Percentiles rank a stretch among this genome's conserved stretches.
phyloP scores from a whole-genome alignment of 2,329 filamentous ascomycete genomes.

The Neofusicoccum cordaticola region DNA sequence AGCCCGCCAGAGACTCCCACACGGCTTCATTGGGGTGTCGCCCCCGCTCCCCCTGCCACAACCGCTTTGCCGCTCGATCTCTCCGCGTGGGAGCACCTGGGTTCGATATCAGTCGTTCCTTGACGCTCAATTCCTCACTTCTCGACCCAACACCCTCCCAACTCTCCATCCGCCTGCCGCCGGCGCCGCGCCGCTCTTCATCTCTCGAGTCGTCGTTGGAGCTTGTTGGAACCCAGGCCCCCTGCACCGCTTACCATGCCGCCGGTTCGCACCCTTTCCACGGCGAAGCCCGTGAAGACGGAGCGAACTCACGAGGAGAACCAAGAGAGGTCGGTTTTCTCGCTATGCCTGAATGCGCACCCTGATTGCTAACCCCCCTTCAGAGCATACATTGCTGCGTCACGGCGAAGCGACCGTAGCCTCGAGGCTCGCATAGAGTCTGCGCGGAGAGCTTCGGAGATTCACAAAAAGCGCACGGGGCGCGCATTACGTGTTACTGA shows the following conservation, averaged over 20 bases:
- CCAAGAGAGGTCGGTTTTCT: slow-evolving; percentile 58
- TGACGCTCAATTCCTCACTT: slow-evolving; percentile 1
- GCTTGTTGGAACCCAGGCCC: not conserved
- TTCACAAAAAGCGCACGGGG: slow-evolving; percentile 84
- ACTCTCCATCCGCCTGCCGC: not conserved
- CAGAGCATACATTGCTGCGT: slow-evolving; percentile 89
- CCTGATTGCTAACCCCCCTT: slow-evolving; percentile 16
- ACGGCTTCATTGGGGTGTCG: slow-evolving; percentile 3
- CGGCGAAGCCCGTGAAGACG: slow-evolving; percentile 55
- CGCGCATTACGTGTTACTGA: slow-evolving; percentile 78
- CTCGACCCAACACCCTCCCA: no score
- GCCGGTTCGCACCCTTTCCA: slow-evolving; percentile 32
- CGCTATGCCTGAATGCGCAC: not conserved
- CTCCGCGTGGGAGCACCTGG: slow-evolving; percentile 13
- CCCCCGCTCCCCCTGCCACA: slow-evolving; percentile 4
- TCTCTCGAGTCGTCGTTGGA: not conserved
- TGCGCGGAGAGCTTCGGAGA: slow-evolving; percentile 80
- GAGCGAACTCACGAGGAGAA: slow-evolving; percentile 78
- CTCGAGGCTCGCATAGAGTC: slow-evolving; percentile 86
- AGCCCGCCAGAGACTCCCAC: not conserved
- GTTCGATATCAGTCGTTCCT: slow-evolving; percentile 19
- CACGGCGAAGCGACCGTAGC: slow-evolving; percentile 79
- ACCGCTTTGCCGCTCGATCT: not conserved
- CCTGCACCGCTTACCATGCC: slow-evolving; percentile 32
- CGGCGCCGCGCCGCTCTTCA: not conserved